phyloP scores from a whole-genome alignment of 768 basidiomycete species.

The Lentinula edodes region DNA sequence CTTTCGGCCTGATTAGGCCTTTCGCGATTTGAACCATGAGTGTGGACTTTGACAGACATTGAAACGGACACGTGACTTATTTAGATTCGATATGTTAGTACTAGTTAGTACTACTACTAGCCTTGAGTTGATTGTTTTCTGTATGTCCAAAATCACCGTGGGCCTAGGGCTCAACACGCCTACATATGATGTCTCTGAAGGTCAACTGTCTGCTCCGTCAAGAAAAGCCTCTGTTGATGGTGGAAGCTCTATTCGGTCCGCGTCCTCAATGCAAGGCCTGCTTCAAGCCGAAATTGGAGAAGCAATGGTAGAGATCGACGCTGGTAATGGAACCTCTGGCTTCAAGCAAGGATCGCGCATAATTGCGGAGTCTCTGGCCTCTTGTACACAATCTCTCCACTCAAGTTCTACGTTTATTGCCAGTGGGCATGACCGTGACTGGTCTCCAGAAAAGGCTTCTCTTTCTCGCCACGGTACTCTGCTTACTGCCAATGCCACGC shows the following conservation, averaged over 20 bases:
- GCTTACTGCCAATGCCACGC: conserved; percentile 43
- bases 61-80: not conserved
- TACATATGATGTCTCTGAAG: not conserved
- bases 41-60: conserved; percentile 25
- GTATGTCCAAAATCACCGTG: not conserved
- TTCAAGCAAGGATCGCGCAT: conserved; percentile 37
- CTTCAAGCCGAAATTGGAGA: conserved; percentile 42
- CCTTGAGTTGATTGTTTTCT: not conserved
- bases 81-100: no score
- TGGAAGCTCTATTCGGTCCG: conserved; percentile 24
- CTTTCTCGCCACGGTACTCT: conserved; percentile 48
- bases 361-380: conserved; percentile 23
- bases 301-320: conserved; percentile 39
- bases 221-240: not conserved
- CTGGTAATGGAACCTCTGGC: conserved; percentile 28
- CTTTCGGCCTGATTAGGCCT: conserved; percentile 44
- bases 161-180: not conserved
- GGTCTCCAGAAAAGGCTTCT: conserved; percentile 8
- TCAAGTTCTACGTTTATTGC: not conserved
- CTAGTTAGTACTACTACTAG: no score
- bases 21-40: conserved; percentile 59
- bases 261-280: conserved; percentile 40
- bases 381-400: conserved; percentile 18
- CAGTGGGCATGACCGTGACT: no score
- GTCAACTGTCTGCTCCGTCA: not conserved